Evolutionary conservation across 2,329 filamentous ascomycete genomes (phyloP).

Genomic region (Chrysoporthe austroafricana): DNA sequence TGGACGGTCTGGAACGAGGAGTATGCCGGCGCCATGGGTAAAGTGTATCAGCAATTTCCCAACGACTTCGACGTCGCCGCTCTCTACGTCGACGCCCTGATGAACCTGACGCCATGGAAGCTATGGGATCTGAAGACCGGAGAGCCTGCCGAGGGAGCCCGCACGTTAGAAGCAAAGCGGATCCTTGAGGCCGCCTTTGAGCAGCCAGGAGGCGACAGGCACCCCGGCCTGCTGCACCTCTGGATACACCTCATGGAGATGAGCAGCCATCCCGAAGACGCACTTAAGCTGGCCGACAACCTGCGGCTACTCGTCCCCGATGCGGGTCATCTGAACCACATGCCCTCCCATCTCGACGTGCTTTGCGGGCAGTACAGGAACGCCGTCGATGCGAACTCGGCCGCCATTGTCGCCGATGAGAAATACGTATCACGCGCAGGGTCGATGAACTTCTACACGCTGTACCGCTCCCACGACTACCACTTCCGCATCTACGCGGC

Average conservation of each 20-base stretch:
- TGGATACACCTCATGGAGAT: constrained; percentile 44
- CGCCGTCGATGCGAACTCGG: constrained; percentile 68
- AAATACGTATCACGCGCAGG: constrained; percentile 64
- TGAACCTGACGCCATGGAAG: constrained; percentile 53
- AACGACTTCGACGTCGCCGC: constrained; percentile 36
- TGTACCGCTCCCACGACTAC: constrained; percentile 75
- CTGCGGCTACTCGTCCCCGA: constrained; percentile 70
- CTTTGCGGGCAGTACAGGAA: constrained; percentile 71
- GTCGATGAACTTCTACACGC: constrained; percentile 72
- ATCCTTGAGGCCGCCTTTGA: constrained; percentile 63
- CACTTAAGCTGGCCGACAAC: constrained; percentile 62
- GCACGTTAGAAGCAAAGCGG: constrained; percentile 60
- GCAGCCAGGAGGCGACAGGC: constrained; percentile 48
- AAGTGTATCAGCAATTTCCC: constrained; percentile 41
- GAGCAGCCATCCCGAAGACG: constrained; percentile 67
- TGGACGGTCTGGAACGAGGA: constrained; percentile 58
- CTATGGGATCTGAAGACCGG: constrained; percentile 47
- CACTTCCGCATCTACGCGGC: constrained; percentile 78
- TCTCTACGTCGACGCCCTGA: constrained; percentile 57
- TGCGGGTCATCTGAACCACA: constrained; percentile 64
- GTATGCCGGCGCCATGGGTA: constrained; percentile 61
- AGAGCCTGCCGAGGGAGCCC: constrained; percentile 54
- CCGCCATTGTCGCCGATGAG: constrained; percentile 70
- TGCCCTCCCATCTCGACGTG: constrained; percentile 79
- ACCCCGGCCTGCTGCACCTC: constrained; percentile 69